These are phyloP conservation scores for Seiridium unicorne DNA, from an alignment of 2,329 filamentous ascomycete species.

Conservation along the genomic window DNA sequence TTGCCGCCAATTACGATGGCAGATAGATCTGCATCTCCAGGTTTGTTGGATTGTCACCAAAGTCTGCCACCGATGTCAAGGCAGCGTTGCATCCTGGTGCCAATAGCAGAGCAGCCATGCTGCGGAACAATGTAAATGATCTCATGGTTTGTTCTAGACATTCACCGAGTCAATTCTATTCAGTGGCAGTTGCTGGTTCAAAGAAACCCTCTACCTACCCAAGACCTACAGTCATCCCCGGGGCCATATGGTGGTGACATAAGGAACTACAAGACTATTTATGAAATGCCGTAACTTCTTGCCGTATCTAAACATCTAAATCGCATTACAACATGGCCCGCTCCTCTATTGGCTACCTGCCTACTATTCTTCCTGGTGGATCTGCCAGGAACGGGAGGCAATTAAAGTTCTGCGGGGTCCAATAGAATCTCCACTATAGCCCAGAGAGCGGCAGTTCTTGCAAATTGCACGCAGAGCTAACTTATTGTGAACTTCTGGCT, in stretches of 20 bases:
- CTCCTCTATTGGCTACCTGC: neutral
- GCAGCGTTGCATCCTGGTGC: constrained; percentile 12
- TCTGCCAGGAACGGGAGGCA: neutral
- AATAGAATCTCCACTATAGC: no score
- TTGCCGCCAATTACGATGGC: neutral
- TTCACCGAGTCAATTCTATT: neutral
- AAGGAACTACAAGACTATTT: no score
- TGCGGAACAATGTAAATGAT: neutral
- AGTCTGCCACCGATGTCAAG: constrained; percentile 12
- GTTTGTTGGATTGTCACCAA: constrained; percentile 19
- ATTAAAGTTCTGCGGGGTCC: neutral
- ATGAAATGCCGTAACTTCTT: neutral
- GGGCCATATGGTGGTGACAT: no score
- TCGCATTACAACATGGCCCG: neutral
- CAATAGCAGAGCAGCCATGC: constrained; percentile 8
- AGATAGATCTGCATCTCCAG: constrained; percentile 13
- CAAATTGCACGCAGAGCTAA: no score
- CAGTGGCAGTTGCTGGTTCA: no score
- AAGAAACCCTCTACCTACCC: no score
- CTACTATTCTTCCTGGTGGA: neutral
- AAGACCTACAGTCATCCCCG: no score
- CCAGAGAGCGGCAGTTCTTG: no score
- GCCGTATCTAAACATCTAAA: neutral
- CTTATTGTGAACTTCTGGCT: no score
- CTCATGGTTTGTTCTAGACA: constrained; percentile 8